Base-by-base conservation (phyloP, 2,329 filamentous ascomycete genomes). In the Hymenoscyphus infarciens region DNA sequence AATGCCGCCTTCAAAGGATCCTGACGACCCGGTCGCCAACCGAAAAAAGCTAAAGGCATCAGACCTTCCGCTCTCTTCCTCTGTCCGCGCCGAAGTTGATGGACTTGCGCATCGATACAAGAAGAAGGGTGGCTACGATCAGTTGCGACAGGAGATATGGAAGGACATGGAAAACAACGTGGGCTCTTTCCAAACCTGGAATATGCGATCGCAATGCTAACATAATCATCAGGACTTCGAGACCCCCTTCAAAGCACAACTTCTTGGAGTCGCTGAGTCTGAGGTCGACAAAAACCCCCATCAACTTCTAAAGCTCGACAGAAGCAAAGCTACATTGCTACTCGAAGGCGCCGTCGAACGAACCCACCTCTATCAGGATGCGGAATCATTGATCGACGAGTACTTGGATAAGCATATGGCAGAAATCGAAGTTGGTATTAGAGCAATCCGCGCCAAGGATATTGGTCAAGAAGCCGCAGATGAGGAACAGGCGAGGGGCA, bases 61-160 rank as follows among this genome's bases (percentile, higher is more conserved):
- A 0, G 90, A 94, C 69, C 80, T 94, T 19, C 90, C 90, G 1
- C 77, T 93, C 22, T 84, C 89, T 5, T 88, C 87, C 2, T 83
- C 86, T n/a, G 90, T 91, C 59, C 83, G 89, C 67, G 83, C 84
- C 1, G 87, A 88, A 1, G 91, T 94, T 62, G 90, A 93, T 69
- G 83, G 82, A 16, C 82, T 94, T 25, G 84, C 90, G n/a, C 87
- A 91, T 72, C 88, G 84, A 11, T 94, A 93, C 78, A 93, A 93
- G 77, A 94, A 93, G 78, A 92, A 91, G 75, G 91, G 91, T 64
- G 89, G 89, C 62, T 95, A 93, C 72, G 91, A 95, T 75, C 79
- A 83, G 15, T 83, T 93, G 66, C 86, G 90, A 65, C 93, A 92
- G 73, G 83, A 90, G 70, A 82, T 91, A 11, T 92, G 90, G 83